phyloP scores from a whole-genome alignment of 2,329 filamentous ascomycete genomes.

The Colletotrichum eremochloae region DNA sequence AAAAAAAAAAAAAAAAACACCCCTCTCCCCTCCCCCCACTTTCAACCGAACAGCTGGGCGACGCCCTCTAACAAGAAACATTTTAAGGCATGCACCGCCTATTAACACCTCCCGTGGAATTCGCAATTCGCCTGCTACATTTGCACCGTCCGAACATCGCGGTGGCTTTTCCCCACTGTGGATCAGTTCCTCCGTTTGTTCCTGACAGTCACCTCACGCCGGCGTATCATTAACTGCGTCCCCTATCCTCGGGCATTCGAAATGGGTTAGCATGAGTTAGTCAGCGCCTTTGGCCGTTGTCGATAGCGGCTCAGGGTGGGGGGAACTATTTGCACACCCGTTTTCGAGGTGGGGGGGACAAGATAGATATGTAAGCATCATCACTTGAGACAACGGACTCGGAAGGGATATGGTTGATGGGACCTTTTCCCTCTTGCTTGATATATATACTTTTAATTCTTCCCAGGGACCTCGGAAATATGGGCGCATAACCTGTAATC shows the following conservation, averaged over 20 bases:
- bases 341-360: not conserved
- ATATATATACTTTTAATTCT: not conserved
- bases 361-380: conserved; percentile 14
- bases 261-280: not conserved
- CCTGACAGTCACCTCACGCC: not conserved
- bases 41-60: conserved; percentile 18
- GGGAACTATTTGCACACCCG: not conserved
- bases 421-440: not conserved
- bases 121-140: not conserved
- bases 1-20: not conserved
- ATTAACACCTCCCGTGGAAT: not conserved
- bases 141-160: not conserved
- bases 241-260: not conserved
- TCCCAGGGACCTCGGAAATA: not conserved
- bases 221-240: not conserved
- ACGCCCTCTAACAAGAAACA: conserved; percentile 11
- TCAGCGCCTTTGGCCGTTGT: not conserved
- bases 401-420: not conserved
- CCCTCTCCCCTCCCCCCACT: conserved; percentile 23
- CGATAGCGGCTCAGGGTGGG: not conserved
- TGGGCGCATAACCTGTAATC: not conserved
- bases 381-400: not conserved
- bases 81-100: not conserved
- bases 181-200: not conserved
- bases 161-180: not conserved